Evolutionary conservation across 495 filamentous ascomycete species (phyloP).

Genomic region (Podospora conica): DNA sequence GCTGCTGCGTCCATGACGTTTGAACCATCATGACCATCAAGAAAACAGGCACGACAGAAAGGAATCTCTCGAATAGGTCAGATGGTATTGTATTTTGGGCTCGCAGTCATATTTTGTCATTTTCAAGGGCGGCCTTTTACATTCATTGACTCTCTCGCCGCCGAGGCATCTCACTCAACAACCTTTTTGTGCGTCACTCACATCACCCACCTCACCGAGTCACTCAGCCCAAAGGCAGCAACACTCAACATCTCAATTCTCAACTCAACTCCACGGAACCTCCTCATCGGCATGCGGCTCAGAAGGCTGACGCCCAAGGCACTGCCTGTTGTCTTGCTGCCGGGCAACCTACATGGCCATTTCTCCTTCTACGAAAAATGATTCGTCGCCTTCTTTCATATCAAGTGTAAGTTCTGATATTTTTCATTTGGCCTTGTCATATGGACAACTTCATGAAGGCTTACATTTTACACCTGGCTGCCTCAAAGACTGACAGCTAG

Average conservation of each 20-base stretch:
- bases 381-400: background rate
- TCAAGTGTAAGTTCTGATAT: background rate
- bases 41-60: background rate
- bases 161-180: background rate
- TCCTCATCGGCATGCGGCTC: background rate
- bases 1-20: background rate
- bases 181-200: background rate
- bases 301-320: background rate
- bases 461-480: background rate
- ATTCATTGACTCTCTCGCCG: background rate
- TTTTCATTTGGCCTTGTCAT: background rate
- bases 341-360: background rate
- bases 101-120: background rate
- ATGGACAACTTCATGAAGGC: background rate
- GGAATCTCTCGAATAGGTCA: background rate
- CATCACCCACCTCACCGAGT: background rate
- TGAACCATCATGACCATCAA: background rate
- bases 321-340: background rate
- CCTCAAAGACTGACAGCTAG: background rate
- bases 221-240: background rate
- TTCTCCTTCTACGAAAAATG: background rate
- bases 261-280: background rate
- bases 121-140: background rate
- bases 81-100: background rate
- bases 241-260: background rate